Evolutionary conservation across 2,329 filamentous ascomycete species (phyloP), one percentile per base, ranked within the genome.

Genomic region (Hymenoscyphus salicellus): DNA sequence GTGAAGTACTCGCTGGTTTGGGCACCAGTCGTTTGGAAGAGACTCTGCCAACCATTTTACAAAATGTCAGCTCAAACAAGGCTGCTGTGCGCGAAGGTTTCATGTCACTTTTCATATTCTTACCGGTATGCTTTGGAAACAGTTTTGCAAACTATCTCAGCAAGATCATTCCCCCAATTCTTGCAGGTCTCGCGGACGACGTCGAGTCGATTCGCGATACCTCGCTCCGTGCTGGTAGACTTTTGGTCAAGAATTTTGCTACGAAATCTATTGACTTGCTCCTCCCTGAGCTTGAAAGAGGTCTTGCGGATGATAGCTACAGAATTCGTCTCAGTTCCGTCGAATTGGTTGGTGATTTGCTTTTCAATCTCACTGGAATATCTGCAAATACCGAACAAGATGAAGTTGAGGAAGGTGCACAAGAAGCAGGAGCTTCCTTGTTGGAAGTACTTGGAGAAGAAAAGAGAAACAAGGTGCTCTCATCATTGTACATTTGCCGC

Each of bases 81-180:
- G 77, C 95, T 20, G 88, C 93, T 62, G 92, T 99, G 69, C 89
- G 95, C 72, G 95, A 99, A 82, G 95, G 95, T 56, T 99, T 99
- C 81, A 99, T 99, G 95, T 97, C 95, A 7, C 85, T 99, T 49
- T 99, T 99, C 79, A 98, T 99, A 71, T 99, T 97, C 85, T 87
- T 99, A 80, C 95, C 95, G 14, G 95, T 97, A 61, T 99, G 95
- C 80, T 99, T 99, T 73, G 95, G 95, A 74, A 99, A 99, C 83
- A 96, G 93, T 77, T 99, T 99, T 75, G 90, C 95, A 71, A 93
- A 92, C 75, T 99, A 99, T 75, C 89, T 99, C 66, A 92, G 89
- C 79, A 93, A 89, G 75, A 97, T 99, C 73, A 97, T 99, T 72
- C 96, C 95, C 20, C 91, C 95, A 23, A 98, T 99, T 73, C 83